Percentiles rank a stretch among this genome's conserved stretches.
phyloP scores from a whole-genome alignment of 2,329 filamentous ascomycete species.

The Trichocomaceae sp. region DNA sequence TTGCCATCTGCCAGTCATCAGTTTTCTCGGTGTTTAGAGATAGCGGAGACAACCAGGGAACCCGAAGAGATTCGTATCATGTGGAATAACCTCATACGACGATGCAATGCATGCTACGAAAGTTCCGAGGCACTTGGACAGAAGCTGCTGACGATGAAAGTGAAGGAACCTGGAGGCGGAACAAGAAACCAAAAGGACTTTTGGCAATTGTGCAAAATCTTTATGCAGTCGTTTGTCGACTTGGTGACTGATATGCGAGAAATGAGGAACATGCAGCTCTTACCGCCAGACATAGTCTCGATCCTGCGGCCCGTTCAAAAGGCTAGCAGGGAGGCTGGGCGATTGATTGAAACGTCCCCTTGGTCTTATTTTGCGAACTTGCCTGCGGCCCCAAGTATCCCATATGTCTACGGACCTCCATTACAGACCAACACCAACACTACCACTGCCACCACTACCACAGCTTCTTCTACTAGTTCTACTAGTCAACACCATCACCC shows the following conservation, averaged over 20 bases:
- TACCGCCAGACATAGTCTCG: conserved; percentile 61
- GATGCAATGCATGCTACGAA: conserved; percentile 63
- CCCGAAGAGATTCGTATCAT: conserved; percentile 56
- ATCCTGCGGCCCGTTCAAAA: conserved; percentile 75
- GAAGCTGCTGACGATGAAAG: conserved; percentile 69
- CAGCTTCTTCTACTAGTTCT: background rate
- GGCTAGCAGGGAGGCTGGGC: conserved; percentile 71
- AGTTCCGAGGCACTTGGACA: conserved; percentile 66
- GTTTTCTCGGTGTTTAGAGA: conserved; percentile 57
- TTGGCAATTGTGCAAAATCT: conserved; percentile 62
- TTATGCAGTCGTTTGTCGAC: conserved; percentile 44
- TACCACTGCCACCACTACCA: background rate
- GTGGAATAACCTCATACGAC: conserved; percentile 65
- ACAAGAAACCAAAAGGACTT: conserved; percentile 53
- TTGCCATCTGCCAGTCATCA: conserved; percentile 65
- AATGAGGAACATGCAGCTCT: conserved; percentile 41
- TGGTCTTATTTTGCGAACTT: conserved; percentile 52
- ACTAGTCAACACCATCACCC: conserved; percentile 25
- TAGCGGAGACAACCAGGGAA: conserved; percentile 54
- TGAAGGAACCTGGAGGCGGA: conserved; percentile 74
- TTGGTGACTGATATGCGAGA: conserved; percentile 43
- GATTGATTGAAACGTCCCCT: conserved; percentile 61
- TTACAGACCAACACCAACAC: conserved; percentile 20
- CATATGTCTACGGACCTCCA: conserved; percentile 31
- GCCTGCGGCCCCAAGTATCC: conserved; percentile 25